Base-by-base conservation (phyloP, 208 protist genomes). In the Crithidia acanthocephali region DNA sequence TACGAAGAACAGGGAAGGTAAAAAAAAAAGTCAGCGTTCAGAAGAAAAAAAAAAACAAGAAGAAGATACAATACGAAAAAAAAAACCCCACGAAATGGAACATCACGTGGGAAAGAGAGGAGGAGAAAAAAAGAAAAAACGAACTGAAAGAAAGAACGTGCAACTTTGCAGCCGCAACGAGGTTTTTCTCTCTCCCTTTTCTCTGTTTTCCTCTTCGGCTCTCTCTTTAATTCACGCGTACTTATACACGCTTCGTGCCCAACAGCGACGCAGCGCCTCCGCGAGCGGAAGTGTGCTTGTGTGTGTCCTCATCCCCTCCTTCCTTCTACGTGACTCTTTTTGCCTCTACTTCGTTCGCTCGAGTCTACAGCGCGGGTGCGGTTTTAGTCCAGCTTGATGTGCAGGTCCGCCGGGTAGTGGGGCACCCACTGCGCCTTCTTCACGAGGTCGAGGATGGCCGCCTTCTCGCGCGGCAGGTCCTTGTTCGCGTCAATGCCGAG, bases 391-490 rank as follows among this genome's bases (percentile, higher is more conserved):
- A 75, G 37, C 42, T 50, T 27, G 23, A 64, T 50, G 48, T 76
- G 20, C 32, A 91, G 56, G 35, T 85, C 79, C 20, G 50, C 56
- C 42, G 80, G 84, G 80, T 94, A 94, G 60, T 85, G 66, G n/a
- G 89, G 86, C 60, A 85, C 70, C 89, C 89, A 94, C 85, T 87
- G 79, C 35, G 35, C 27, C 37, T 67, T 53, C 74, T 85, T 83
- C 47, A 90, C 76, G 11, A 74, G 9, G 22, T 35, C 78, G 25
- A 92, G n/a, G 47, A 94, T 55, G 0, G 72, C 81, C 16, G 74
- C 75, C 53, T 75, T 81, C 42, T 85, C 79, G 20, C 50, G 74
- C 13, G 88, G 88, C 10, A 94, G 71, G 48, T 56, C 59, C 45
- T 66, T 79, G 72, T 85, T 80, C n/a, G 42, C 68, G 73, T 80